Conservation (phyloP, 768 basidiomycete genomes). For the Nidularia pulvinata region DNA sequence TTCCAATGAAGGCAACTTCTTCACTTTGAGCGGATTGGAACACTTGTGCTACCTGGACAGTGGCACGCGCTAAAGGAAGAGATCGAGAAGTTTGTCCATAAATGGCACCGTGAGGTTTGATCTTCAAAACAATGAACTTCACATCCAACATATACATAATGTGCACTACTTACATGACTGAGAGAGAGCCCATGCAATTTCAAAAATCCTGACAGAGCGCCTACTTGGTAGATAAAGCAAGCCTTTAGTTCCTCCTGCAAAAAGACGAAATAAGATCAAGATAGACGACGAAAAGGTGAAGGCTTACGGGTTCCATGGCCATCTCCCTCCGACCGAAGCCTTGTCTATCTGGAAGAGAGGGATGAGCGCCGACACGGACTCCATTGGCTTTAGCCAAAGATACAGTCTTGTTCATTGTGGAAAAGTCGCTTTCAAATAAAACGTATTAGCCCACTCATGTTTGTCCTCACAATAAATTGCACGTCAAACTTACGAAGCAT, state of each 20-base stretch:
- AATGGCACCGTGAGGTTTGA: conserved; percentile 63
- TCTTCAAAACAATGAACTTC: conserved; percentile 19
- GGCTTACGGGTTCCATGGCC: conserved; percentile 53
- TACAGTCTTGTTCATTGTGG: conserved; percentile 66
- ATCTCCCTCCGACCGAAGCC: conserved; percentile 70
- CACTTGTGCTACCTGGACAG: conserved; percentile 49
- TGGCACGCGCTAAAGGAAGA: conserved; percentile 52
- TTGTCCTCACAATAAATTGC: background rate
- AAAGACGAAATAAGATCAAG: background rate
- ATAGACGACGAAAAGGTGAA: background rate
- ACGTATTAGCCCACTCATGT: background rate
- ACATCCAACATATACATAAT: background rate
- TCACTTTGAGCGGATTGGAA: conserved; percentile 31
- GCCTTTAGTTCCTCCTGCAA: conserved; percentile 51
- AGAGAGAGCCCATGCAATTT: conserved; percentile 47
- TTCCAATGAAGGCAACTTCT: conserved; percentile 55
- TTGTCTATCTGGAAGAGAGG: conserved; percentile 61
- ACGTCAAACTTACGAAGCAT: conserved; percentile 47
- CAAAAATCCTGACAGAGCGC: conserved; percentile 62
- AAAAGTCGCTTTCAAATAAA: conserved; percentile 44
- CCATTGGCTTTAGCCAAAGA: conserved; percentile 51
- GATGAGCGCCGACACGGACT: conserved; percentile 68
- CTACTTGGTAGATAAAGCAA: conserved; percentile 68
- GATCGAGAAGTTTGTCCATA: conserved; percentile 62
- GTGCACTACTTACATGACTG: conserved; percentile 45